Evolutionary conservation across 305 asterid genomes (phyloP).

Genomic region (Fraxinus xanthoxyloides): DNA sequence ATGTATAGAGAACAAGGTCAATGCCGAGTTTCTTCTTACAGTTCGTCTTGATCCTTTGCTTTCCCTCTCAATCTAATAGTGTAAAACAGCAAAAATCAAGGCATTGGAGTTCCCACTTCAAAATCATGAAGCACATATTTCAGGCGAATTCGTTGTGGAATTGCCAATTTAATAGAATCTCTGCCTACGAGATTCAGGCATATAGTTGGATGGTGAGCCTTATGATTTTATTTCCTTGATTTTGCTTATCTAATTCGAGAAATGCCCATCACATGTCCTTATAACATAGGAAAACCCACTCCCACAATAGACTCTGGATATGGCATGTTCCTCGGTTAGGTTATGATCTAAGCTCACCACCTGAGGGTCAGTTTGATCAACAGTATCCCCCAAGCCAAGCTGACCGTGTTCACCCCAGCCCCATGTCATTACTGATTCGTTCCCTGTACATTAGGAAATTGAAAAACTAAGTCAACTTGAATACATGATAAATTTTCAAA

Average conservation of each 20-base stretch:
- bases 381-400: conserved; percentile 72
- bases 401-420: conserved; percentile 99
- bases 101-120: not conserved
- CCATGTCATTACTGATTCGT: conserved; percentile 75
- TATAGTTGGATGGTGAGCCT: not conserved
- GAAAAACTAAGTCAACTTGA: not conserved
- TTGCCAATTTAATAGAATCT: not conserved
- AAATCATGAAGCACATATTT: not conserved
- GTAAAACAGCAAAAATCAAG: not conserved
- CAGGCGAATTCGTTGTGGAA: not conserved
- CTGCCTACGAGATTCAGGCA: not conserved
- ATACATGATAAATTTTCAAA: not conserved
- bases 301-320: conserved; percentile 63
- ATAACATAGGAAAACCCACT: conserved; percentile 76
- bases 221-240: not conserved
- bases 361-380: conserved; percentile 56
- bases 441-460: conserved; percentile 36
- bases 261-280: conserved; percentile 25
- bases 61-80: not conserved
- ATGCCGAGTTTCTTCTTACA: too few relatives aligned
- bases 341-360: conserved; percentile 37
- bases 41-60: not conserved
- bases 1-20: not conserved
- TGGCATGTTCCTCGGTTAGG: conserved; percentile 12
- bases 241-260: conserved; percentile 10